A percentile compares a stretch with the other conserved stretches of the same genome.
phyloP scores from a whole-genome alignment of 306 rosid genomes.

The Acacia acuminata region DNA sequence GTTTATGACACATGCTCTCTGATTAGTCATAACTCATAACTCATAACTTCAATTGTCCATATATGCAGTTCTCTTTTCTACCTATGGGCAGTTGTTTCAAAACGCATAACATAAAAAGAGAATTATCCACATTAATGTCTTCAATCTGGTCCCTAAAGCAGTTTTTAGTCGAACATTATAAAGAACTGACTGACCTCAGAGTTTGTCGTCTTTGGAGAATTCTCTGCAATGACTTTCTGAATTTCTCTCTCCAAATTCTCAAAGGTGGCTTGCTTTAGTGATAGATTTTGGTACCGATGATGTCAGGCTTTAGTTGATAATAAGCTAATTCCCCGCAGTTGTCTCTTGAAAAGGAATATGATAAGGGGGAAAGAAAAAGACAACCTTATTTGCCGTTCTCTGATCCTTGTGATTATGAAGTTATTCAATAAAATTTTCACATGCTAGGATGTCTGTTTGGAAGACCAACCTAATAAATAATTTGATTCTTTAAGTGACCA shows the following conservation, averaged over 20 bases:
- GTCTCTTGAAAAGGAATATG: neutral
- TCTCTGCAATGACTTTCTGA: neutral
- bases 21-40: neutral
- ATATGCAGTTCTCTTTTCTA: neutral
- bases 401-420: neutral
- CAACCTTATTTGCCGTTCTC: neutral
- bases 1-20: neutral
- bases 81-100: neutral
- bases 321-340: neutral
- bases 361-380: neutral
- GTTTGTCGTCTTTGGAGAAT: neutral
- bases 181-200: neutral
- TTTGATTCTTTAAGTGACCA: neutral
- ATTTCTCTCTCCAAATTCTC: neutral
- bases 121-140: neutral
- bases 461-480: neutral
- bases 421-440: neutral
- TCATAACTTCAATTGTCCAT: neutral
- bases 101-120: neutral
- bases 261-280: neutral
- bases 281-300: neutral
- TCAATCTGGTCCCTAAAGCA: neutral
- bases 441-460: neutral
- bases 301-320: neutral
- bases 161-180: neutral